Percentiles rank a stretch among this genome's conserved stretches.
These are phyloP conservation scores for Trichomonascaceae sp. DNA, from an alignment of 1,139 yeast genomes.

Conservation along the genomic window DNA sequence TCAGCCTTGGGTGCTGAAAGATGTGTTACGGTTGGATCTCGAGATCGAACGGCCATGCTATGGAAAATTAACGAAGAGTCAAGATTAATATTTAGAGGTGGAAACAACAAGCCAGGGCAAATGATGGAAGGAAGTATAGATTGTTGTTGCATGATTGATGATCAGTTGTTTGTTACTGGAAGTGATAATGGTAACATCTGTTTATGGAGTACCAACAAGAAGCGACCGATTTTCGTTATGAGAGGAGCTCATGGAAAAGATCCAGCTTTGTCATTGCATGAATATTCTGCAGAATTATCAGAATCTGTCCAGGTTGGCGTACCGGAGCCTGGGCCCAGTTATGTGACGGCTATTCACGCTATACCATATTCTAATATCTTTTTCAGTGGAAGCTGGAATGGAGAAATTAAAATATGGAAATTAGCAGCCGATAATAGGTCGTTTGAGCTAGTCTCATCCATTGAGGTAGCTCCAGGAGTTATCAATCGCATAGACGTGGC, in stretches of 20 bases:
- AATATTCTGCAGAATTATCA: slow-evolving; percentile 64
- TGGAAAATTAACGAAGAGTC: slow-evolving; percentile 98
- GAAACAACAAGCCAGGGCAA: slow-evolving; percentile 39
- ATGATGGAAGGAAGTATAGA: slow-evolving; percentile 85
- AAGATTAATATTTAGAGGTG: slow-evolving; percentile 88
- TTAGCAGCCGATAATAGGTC: slow-evolving; percentile 57
- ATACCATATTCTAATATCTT: slow-evolving; percentile 88
- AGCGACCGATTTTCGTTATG: slow-evolving; percentile 69
- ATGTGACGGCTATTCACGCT: slow-evolving; percentile 78
- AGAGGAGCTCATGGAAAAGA: slow-evolving; percentile 76
- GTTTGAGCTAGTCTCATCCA: slow-evolving; percentile 49
- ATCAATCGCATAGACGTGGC: slow-evolving; percentile 62
- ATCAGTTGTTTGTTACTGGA: slow-evolving; percentile 87
- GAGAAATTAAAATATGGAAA: slow-evolving; percentile 70
- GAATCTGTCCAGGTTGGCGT: slow-evolving; percentile 30
- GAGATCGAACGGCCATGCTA: slow-evolving; percentile 90
- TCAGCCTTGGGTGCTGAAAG: slow-evolving; percentile 77
- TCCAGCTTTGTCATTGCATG: slow-evolving; percentile 41
- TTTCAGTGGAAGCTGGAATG: slow-evolving; percentile 84
- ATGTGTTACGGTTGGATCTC: slow-evolving; percentile 90
- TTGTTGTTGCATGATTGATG: slow-evolving; percentile 86
- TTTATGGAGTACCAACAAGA: slow-evolving; percentile 84
- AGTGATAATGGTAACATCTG: slow-evolving; percentile 87
- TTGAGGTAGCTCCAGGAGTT: slow-evolving; percentile 62
- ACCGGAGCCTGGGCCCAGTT: slow-evolving; percentile 75